phyloP scores from a whole-genome alignment of 176 grass and related monocot genomes.

The Carex cristatella region DNA sequence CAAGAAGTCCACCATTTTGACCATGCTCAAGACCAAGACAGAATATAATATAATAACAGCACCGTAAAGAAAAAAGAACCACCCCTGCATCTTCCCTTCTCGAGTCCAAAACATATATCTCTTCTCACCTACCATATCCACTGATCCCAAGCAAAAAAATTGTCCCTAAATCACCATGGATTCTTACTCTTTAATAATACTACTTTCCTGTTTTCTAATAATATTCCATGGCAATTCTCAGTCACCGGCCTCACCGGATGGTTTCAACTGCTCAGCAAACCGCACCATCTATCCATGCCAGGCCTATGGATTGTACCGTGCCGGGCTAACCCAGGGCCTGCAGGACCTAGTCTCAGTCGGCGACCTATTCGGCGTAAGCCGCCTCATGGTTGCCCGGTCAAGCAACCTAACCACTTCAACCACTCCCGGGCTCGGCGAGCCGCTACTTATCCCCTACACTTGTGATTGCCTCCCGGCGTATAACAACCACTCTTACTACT shows the following conservation, averaged over 20 bases:
- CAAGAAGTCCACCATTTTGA: neutral
- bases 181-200: neutral
- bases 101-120: neutral
- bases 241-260: slow-evolving; percentile 35
- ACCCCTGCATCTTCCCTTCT: neutral
- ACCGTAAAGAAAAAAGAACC: too few species aligned
- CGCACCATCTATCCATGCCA: slow-evolving; percentile 57
- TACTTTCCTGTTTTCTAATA: slow-evolving; percentile 21
- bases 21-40: neutral
- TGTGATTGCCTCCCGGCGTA: slow-evolving; percentile 47
- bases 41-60: neutral
- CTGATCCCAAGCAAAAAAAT: neutral
- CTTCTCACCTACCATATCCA: neutral
- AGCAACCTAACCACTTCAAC: slow-evolving; percentile 59
- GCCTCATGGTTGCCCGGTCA: slow-evolving; percentile 62
- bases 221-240: slow-evolving; percentile 6
- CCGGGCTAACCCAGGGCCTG: slow-evolving; percentile 9
- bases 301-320: slow-evolving; percentile 81
- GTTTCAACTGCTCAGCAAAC: slow-evolving; percentile 62
- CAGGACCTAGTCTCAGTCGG: slow-evolving; percentile 47
- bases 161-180: slow-evolving; percentile 2
- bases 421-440: slow-evolving; percentile 30
- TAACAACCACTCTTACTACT: slow-evolving; percentile 49
- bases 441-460: slow-evolving; percentile 68
- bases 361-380: slow-evolving; percentile 65